A percentile compares a stretch with the other conserved stretches of the same genome.
Evolutionary conservation across 1,284 basidiomycete genomes (phyloP).

Genomic region (Cryptococcus sp.): DNA sequence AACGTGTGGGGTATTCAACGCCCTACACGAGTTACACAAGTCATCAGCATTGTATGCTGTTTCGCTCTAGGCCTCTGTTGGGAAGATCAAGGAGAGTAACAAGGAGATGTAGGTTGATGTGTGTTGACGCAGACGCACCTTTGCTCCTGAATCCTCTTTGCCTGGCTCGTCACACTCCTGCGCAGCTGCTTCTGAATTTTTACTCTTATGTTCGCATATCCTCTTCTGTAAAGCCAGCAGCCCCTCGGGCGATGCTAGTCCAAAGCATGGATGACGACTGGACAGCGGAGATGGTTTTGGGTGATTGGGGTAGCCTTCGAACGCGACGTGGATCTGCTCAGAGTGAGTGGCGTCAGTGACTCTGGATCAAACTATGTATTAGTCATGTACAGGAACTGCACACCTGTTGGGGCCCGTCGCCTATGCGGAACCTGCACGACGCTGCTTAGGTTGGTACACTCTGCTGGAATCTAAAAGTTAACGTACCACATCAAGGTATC

Average conservation of each 20-base stretch:
- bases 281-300: slow-evolving; percentile 21
- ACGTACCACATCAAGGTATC: slow-evolving; percentile 42
- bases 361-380: neutral
- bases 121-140: slow-evolving; percentile 20
- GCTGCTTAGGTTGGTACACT: neutral
- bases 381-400: slow-evolving; percentile 2
- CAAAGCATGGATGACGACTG: slow-evolving; percentile 48
- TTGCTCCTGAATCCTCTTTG: slow-evolving; percentile 41
- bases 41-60: neutral
- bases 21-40: slow-evolving; percentile 24
- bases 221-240: slow-evolving; percentile 39
- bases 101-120: too few species aligned
- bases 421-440: slow-evolving; percentile 39
- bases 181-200: slow-evolving; percentile 28
- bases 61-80: too few species aligned
- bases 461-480: neutral
- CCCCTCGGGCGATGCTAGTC: slow-evolving; percentile 29
- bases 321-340: slow-evolving; percentile 42
- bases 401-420: slow-evolving; percentile 43
- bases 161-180: slow-evolving; percentile 43
- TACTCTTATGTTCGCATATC: slow-evolving; percentile 37
- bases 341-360: too few species aligned
- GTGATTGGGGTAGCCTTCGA: slow-evolving; percentile 18
- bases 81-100: neutral
- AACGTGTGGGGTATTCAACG: slow-evolving; percentile 46